These are phyloP conservation scores for Pleurotus tuoliensis DNA, from an alignment of 768 basidiomycete genomes.

Conservation along the genomic window DNA sequence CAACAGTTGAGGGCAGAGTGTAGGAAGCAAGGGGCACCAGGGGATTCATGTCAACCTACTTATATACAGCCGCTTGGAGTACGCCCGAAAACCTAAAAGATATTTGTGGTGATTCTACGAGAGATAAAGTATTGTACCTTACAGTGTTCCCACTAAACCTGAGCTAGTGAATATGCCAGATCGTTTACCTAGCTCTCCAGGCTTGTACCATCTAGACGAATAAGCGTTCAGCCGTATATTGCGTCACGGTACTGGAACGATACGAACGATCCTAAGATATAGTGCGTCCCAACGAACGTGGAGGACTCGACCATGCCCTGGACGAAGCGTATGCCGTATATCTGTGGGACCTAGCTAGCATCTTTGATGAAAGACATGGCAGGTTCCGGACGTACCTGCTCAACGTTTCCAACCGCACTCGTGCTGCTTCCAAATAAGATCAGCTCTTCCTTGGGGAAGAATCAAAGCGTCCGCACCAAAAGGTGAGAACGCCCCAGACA, in stretches of 20 bases:
- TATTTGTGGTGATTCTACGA: background rate
- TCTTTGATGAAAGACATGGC: too few species aligned
- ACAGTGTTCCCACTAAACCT: slow-evolving; percentile 60
- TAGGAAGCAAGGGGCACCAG: background rate
- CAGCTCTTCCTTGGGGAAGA: slow-evolving; percentile 2
- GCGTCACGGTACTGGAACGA: background rate
- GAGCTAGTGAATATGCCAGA: slow-evolving; percentile 70
- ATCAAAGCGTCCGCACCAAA: slow-evolving; percentile 38
- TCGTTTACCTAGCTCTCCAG: slow-evolving; percentile 65
- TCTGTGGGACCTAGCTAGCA: slow-evolving; percentile 24
- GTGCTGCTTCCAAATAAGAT: slow-evolving; percentile 33
- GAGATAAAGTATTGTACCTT: slow-evolving; percentile 13
- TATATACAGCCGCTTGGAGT: slow-evolving; percentile 61
- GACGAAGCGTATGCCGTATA: slow-evolving; percentile 69
- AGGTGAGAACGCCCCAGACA: slow-evolving; percentile 62
- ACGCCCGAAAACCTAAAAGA: slow-evolving; percentile 55
- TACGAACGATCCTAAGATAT: slow-evolving; percentile 66
- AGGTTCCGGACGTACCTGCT: slow-evolving; percentile 37
- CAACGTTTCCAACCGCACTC: slow-evolving; percentile 48
- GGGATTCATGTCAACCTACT: slow-evolving; percentile 20
- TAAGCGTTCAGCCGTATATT: background rate
- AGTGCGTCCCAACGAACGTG: slow-evolving; percentile 74
- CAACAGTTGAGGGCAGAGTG: slow-evolving; percentile 3
- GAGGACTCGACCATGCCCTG: slow-evolving; percentile 73
- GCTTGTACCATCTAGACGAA: slow-evolving; percentile 58